phyloP scores from a whole-genome alignment of 2,329 filamentous ascomycete species.

The Rosellinia necatrix region DNA sequence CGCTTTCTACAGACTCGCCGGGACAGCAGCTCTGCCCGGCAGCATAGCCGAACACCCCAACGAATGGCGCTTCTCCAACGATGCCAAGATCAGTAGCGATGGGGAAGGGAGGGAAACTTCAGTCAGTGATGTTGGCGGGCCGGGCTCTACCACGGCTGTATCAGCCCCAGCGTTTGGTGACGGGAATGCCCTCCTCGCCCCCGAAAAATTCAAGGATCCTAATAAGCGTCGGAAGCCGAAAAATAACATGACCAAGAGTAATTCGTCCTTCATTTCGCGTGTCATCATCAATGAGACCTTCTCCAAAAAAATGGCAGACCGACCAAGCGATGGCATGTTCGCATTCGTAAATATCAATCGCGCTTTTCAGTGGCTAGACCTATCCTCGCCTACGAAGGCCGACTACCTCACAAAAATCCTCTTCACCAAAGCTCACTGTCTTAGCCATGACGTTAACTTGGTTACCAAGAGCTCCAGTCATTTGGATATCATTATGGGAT shows the following conservation, averaged over 20 bases:
- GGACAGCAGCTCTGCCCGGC: constrained; percentile 54
- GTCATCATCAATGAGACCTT: constrained; percentile 88
- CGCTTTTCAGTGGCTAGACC: constrained; percentile 93
- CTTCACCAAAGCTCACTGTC: constrained; percentile 93
- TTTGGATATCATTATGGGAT: constrained; percentile 91
- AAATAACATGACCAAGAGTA: constrained; percentile 98
- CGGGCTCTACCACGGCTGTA: constrained; percentile 46
- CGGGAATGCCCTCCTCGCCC: constrained; percentile 74
- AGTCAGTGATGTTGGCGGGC: constrained; percentile 53
- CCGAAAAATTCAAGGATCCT: constrained; percentile 69
- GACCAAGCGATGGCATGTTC: constrained; percentile 78
- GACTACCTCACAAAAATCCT: constrained; percentile 95
- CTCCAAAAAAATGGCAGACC: constrained; percentile 78
- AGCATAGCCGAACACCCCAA: constrained; percentile 67
- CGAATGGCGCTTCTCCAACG: constrained; percentile 64
- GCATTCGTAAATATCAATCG: constrained; percentile 95
- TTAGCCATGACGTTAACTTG: constrained; percentile 91
- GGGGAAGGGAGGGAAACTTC: constrained; percentile 58
- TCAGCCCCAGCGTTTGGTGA: constrained; percentile 78
- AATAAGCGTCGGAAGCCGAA: constrained; percentile 91
- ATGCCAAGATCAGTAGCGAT: constrained; percentile 62
- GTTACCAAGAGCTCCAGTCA: constrained; percentile 79
- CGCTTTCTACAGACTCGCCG: constrained; percentile 59
- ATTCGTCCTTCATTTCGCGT: constrained; percentile 96
- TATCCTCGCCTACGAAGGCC: constrained; percentile 76